phyloP scores from a whole-genome alignment of 2,329 filamentous ascomycete species.

The Waltergamsia citrina region DNA sequence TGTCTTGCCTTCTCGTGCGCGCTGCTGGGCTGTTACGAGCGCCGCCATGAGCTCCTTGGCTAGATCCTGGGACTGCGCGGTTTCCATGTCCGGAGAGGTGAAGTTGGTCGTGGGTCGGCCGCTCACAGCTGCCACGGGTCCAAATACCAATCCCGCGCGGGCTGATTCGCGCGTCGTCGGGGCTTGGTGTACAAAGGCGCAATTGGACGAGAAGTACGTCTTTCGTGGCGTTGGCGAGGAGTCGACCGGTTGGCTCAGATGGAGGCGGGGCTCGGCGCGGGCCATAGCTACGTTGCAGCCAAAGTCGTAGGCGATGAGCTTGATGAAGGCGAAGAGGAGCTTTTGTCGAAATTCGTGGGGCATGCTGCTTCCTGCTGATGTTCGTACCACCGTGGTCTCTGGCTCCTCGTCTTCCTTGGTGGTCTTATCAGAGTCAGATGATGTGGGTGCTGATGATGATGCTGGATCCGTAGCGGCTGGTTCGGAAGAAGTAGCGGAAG shows the following conservation, averaged over 20 bases:
- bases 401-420: conserved; percentile 5
- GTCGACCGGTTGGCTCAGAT: conserved; percentile 34
- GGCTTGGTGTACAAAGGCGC: conserved; percentile 50
- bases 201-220: conserved; percentile 49
- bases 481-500: no score
- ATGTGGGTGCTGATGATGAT: not conserved
- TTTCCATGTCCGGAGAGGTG: conserved; percentile 25
- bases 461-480: not conserved
- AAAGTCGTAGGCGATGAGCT: conserved; percentile 57
- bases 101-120: conserved; percentile 47
- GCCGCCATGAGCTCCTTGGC: conserved; percentile 51
- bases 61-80: conserved; percentile 54
- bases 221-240: conserved; percentile 20
- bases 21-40: conserved; percentile 54
- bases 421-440: conserved; percentile 1
- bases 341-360: conserved; percentile 47
- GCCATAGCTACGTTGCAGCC: conserved; percentile 50
- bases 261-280: conserved; percentile 49
- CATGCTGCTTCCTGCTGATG: conserved; percentile 42
- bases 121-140: conserved; percentile 51
- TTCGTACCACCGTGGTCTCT: conserved; percentile 23
- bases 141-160: conserved; percentile 49
- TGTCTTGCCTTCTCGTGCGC: conserved; percentile 44
- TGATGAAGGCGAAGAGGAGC: conserved; percentile 50
- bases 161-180: conserved; percentile 51